These are phyloP conservation scores for Heterobasidion parviporum DNA, from an alignment of 1,284 basidiomycete genomes.

Conservation along the genomic window DNA sequence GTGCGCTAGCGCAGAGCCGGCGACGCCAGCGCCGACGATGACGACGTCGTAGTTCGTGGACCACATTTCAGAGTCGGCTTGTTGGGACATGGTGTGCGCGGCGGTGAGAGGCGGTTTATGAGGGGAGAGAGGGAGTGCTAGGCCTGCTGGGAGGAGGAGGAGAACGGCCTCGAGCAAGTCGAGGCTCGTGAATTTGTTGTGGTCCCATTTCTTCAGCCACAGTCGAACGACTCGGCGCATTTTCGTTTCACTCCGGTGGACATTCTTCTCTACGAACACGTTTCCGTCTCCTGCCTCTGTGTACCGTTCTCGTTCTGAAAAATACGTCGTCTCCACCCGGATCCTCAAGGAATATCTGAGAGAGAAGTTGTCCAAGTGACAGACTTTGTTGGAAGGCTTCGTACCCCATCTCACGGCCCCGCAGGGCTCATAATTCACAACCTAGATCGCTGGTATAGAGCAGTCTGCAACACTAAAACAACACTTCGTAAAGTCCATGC, in stretches of 20 bases:
- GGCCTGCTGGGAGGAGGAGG: neutral
- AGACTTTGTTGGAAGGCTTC: neutral
- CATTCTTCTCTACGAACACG: no score
- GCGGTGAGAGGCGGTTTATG: neutral
- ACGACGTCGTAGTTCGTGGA: conserved; percentile 55
- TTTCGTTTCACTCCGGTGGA: no score
- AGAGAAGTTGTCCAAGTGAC: no score
- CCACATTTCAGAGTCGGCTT: neutral
- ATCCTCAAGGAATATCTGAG: no score
- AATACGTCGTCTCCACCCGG: no score
- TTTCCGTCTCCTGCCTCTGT: no score
- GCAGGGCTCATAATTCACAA: neutral
- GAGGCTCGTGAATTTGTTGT: neutral
- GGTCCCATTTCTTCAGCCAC: neutral
- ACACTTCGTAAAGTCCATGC: neutral
- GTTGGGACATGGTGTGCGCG: neutral
- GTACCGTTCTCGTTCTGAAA: no score
- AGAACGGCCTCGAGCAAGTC: neutral
- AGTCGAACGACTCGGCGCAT: neutral
- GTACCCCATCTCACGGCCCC: neutral
- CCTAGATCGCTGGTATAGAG: neutral
- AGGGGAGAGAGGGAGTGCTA: neutral
- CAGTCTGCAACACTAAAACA: neutral
- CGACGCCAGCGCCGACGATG: conserved; percentile 87
- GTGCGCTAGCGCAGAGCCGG: conserved; percentile 72